Conservation (phyloP, 2,329 filamentous ascomycete genomes). For the Aspergillus cejpii region DNA sequence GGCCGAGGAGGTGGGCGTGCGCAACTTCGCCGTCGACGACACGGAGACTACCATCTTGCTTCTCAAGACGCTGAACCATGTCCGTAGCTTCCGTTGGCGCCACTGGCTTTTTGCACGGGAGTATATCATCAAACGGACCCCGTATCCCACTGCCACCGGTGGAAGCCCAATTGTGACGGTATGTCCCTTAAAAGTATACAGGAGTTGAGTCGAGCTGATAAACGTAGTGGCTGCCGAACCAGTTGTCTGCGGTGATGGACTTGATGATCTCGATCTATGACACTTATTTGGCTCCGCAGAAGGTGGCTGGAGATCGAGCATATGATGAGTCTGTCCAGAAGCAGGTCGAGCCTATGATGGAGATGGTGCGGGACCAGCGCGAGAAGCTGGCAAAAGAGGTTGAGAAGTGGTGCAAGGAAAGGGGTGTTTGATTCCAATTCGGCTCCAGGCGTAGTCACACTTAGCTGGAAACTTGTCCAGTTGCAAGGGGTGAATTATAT, state of each 20-base stretch:
- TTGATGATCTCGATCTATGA: conserved; percentile 44
- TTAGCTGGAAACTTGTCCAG: no score
- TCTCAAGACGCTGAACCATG: conserved; percentile 43
- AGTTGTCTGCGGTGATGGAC: conserved; percentile 45
- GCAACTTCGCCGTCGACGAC: conserved; percentile 33
- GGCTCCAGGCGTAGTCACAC: no score
- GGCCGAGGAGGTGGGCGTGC: conserved; percentile 44
- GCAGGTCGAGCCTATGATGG: conserved; percentile 36
- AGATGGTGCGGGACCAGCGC: conserved; percentile 29
- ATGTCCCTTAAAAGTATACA: neutral
- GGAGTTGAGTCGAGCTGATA: neutral
- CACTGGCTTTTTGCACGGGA: conserved; percentile 46
- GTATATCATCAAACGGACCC: conserved; percentile 44
- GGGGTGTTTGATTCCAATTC: conserved; percentile 39
- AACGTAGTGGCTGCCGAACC: conserved; percentile 44
- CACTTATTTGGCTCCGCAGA: conserved; percentile 31
- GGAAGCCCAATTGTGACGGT: conserved; percentile 46
- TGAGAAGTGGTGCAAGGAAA: conserved; percentile 42
- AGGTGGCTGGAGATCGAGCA: conserved; percentile 18
- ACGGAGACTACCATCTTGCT: conserved; percentile 40
- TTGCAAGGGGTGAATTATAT: no score
- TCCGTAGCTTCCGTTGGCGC: conserved; percentile 46
- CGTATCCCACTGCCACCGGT: conserved; percentile 44
- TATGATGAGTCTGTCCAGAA: conserved; percentile 28
- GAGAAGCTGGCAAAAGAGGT: conserved; percentile 38